Evolutionary conservation across 2,329 filamentous ascomycete species (phyloP), one percentile per base, ranked within the genome.

Genomic region (Diplodia sapinea): DNA sequence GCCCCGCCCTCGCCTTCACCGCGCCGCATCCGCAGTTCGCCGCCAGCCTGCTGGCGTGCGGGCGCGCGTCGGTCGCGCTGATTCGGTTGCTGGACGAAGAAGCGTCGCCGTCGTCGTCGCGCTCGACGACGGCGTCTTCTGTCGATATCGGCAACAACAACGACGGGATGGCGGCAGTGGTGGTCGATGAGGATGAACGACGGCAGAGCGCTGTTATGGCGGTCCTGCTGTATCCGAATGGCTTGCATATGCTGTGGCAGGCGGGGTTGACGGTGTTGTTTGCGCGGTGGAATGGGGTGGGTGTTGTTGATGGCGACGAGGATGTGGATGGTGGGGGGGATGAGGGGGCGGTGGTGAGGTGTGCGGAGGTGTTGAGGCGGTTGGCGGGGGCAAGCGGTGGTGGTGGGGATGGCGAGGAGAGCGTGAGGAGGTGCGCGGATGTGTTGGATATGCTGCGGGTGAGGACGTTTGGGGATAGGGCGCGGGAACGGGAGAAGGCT

Each of bases 161-260:
- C 1, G 1, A 3, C 23, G 29, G 29, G 26, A 3, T 5, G 51
- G 13, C 4, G 26, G 51, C 40, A 12, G 23, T 3, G 23, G 23
- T 3, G 23, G 23, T 26, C 23, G 23, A 26, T 3, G 38, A 15
- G 4, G 40, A 43, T 1, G 40, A 43, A 6, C 8, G 43, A 4
- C 43, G n/a, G 43, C 43, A 9, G 43, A 2, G 5, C n/a, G 17
- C 13, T 9, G 11, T 47, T 6, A 47, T 11, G 43, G 43, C 17
- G 31, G 31, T 31, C 17, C 15, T 55, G 52, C 29, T 55, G 26
- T 55, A 55, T 36, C 52, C 52, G 29, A 55, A 55, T 13, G 52
- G 52, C 15, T 20, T 55, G 52, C 52, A 55, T 5, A 55, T 55
- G 52, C 52, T 55, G 52, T 55, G 52, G 52, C 52, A 55, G 17